These are phyloP conservation scores for Purpureocillium takamizusanense DNA, from an alignment of 2,329 filamentous ascomycete species.

Conservation along the genomic window DNA sequence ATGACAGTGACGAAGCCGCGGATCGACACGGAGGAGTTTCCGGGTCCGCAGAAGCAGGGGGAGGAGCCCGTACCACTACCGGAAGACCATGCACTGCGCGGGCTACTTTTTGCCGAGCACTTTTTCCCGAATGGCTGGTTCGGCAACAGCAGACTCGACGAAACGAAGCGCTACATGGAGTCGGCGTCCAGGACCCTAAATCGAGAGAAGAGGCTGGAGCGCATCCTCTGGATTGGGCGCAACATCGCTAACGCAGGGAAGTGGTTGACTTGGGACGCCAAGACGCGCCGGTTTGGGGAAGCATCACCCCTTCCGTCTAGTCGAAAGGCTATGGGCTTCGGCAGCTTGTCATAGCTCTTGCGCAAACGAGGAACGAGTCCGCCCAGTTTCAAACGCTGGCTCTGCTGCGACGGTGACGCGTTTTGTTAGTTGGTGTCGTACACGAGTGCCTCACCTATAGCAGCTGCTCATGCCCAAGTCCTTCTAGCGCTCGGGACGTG, in stretches of 20 bases:
- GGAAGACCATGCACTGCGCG: constrained; percentile 60
- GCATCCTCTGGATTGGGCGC: constrained; percentile 50
- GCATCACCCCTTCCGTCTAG: too few relatives aligned
- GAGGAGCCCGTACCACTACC: constrained; percentile 47
- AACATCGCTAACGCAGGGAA: constrained; percentile 31
- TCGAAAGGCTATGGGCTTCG: too few relatives aligned
- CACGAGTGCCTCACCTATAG: too few relatives aligned
- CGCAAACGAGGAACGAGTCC: too few relatives aligned
- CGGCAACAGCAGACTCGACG: constrained; percentile 45
- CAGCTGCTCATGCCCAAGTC: too few relatives aligned
- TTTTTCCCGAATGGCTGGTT: constrained; percentile 56
- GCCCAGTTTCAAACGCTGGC: too few relatives aligned
- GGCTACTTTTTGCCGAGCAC: constrained; percentile 48
- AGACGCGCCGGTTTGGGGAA: constrained; percentile 28
- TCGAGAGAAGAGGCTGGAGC: constrained; percentile 47
- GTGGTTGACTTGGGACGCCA: constrained; percentile 37
- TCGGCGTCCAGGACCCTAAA: constrained; percentile 46
- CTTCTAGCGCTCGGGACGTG: too few relatives aligned
- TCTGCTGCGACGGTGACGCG: too few relatives aligned
- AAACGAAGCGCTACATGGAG: constrained; percentile 60
- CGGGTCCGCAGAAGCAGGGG: constrained; percentile 26
- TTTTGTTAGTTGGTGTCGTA: too few relatives aligned
- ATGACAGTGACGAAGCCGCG: constrained; percentile 18
- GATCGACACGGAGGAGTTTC: constrained; percentile 37
- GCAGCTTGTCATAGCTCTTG: too few relatives aligned